A percentile compares a stretch with the other conserved stretches of the same genome.
Evolutionary conservation across 306 rosid species (phyloP).

Genomic region (Prunus dulcis): DNA sequence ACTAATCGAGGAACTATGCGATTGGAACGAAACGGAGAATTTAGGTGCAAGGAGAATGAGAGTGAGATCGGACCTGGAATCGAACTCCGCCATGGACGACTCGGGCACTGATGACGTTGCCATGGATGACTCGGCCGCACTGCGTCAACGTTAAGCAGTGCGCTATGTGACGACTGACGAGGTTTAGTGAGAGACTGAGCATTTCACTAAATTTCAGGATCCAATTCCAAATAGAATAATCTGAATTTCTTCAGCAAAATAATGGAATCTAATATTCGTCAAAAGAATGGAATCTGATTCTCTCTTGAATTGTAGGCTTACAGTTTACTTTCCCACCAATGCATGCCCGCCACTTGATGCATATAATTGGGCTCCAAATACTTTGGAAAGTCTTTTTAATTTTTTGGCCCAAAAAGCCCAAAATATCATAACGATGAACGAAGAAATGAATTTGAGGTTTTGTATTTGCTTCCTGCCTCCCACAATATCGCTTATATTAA

Average conservation of each 20-base stretch:
- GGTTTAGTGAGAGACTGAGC: neutral
- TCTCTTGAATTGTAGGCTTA: no score
- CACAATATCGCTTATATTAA: no score
- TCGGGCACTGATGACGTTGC: slow-evolving; percentile 22
- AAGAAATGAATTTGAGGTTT: no score
- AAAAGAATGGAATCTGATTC: neutral
- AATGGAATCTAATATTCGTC: neutral
- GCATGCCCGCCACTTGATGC: no score
- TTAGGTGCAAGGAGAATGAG: neutral
- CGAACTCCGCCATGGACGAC: slow-evolving; percentile 33
- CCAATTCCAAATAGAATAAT: neutral
- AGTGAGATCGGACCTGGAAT: slow-evolving; percentile 46
- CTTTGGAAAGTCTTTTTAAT: no score
- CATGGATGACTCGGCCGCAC: slow-evolving; percentile 28
- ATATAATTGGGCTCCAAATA: no score
- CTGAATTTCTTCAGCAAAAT: neutral
- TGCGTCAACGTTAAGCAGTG: slow-evolving; percentile 4
- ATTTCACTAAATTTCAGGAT: neutral
- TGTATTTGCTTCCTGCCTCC: no score
- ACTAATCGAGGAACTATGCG: neutral
- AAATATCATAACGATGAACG: no score
- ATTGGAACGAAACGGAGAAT: neutral
- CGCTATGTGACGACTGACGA: neutral
- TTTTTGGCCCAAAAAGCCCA: no score
- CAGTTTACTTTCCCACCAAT: no score